phyloP scores from a whole-genome alignment of 208 protist genomes.

The Leptomonas seymouri region DNA sequence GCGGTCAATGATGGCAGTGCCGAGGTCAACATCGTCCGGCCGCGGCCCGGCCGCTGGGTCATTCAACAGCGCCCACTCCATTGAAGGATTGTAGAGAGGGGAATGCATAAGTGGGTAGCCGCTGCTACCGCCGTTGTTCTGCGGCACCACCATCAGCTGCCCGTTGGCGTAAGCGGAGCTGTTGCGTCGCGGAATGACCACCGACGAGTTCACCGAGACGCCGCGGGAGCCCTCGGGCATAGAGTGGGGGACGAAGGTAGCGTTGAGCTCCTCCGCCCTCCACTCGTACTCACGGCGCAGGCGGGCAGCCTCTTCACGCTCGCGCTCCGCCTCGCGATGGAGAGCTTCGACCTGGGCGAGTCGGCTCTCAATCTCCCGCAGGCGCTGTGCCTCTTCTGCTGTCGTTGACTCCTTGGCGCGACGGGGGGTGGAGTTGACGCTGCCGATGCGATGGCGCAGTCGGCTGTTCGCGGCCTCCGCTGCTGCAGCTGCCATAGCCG shows the following conservation, averaged over 20 bases:
- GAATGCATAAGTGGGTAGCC: constrained; percentile 15
- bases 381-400: constrained; percentile 44
- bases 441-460: constrained; percentile 20
- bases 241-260: constrained; percentile 10
- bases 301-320: constrained; percentile 58
- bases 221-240: constrained; percentile 31
- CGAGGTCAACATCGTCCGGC: constrained; percentile 51
- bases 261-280: constrained; percentile 45
- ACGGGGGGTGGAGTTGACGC: constrained; percentile 24
- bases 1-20: constrained; percentile 64
- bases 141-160: constrained; percentile 32
- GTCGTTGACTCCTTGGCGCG: constrained; percentile 20
- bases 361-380: constrained; percentile 78
- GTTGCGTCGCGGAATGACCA: constrained; percentile 15
- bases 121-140: constrained; percentile 22
- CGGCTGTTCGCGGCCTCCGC: constrained; percentile 19
- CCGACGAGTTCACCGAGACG: constrained; percentile 39
- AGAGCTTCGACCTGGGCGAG: constrained; percentile 72
- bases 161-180: constrained; percentile 16
- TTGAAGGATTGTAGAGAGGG: neutral
- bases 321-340: constrained; percentile 59
- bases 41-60: constrained; percentile 26
- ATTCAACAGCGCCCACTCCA: constrained; percentile 24
- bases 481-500: too few relatives aligned
- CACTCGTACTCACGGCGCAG: constrained; percentile 70